A percentile compares a stretch with the other conserved stretches of the same genome.
Evolutionary conservation across 2,329 filamentous ascomycete species (phyloP).

Genomic region (Penicillium glabrum): DNA sequence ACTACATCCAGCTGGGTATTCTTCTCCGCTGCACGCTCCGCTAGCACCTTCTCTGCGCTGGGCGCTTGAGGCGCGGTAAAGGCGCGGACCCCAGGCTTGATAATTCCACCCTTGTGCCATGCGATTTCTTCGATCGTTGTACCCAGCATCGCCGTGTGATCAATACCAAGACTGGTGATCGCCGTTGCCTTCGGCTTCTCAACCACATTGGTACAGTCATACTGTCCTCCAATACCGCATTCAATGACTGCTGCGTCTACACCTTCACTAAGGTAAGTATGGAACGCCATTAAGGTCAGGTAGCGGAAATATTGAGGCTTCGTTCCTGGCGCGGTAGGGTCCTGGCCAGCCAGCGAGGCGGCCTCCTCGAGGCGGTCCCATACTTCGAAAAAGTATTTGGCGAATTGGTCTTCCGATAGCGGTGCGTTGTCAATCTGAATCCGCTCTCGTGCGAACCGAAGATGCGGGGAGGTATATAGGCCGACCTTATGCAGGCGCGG

Average conservation of each 20-base stretch:
- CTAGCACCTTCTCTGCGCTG: conserved; percentile 56
- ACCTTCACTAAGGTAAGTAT: conserved; percentile 74
- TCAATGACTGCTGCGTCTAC: conserved; percentile 81
- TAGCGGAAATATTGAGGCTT: conserved; percentile 95
- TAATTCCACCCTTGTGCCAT: conserved; percentile 90
- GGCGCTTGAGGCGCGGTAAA: conserved; percentile 63
- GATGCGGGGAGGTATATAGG: conserved; percentile 82
- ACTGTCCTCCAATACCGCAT: conserved; percentile 91
- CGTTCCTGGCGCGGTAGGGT: conserved; percentile 53
- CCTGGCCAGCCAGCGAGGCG: conserved; percentile 51
- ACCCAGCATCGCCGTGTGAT: conserved; percentile 80
- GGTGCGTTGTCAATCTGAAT: conserved; percentile 77
- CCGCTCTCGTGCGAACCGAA: conserved; percentile 78
- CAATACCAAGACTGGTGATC: conserved; percentile 79
- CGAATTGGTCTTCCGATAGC: conserved; percentile 67
- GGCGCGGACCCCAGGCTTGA: conserved; percentile 65
- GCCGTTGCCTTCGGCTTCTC: conserved; percentile 67
- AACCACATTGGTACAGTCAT: conserved; percentile 88
- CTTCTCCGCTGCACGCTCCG: conserved; percentile 55
- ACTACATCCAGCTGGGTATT: conserved; percentile 51
- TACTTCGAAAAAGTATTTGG: conserved; percentile 77
- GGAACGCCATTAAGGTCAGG: conserved; percentile 83
- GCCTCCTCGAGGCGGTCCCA: conserved; percentile 68
- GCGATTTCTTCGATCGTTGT: conserved; percentile 77
- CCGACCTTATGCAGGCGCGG: conserved; percentile 60